Conservation (phyloP, 73 alveolate species). For the Paramecium sexaurelia region DNA sequence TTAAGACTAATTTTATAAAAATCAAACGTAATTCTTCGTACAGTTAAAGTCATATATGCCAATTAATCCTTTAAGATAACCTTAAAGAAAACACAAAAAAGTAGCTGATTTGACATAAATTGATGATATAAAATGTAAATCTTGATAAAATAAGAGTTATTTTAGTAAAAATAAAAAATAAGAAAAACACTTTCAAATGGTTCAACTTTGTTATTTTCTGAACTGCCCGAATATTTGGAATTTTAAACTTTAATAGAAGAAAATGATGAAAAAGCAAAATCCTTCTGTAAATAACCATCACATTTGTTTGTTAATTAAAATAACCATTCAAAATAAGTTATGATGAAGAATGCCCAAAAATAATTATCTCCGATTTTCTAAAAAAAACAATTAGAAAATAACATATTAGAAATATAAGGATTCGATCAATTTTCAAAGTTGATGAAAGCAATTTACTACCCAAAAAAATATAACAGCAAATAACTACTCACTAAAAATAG, state of each 20-base stretch:
- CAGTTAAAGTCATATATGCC: background rate
- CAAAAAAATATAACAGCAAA: background rate
- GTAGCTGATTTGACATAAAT: background rate
- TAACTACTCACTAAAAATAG: background rate
- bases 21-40: background rate
- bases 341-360: background rate
- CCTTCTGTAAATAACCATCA: background rate
- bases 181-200: conserved; percentile 5
- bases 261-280: background rate
- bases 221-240: background rate
- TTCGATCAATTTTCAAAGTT: background rate
- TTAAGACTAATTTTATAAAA: background rate
- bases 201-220: background rate
- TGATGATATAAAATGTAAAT: background rate
- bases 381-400: background rate
- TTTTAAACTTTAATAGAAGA: background rate
- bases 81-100: conserved; percentile 17
- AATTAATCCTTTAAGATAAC: background rate
- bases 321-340: background rate
- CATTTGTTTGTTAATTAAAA: background rate
- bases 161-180: background rate
- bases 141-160: background rate
- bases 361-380: background rate
- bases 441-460: background rate
- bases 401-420: background rate